Percentiles rank a stretch among this genome's conserved stretches.
phyloP scores from a whole-genome alignment of 306 rosid species.

The Dryas drummondii region DNA sequence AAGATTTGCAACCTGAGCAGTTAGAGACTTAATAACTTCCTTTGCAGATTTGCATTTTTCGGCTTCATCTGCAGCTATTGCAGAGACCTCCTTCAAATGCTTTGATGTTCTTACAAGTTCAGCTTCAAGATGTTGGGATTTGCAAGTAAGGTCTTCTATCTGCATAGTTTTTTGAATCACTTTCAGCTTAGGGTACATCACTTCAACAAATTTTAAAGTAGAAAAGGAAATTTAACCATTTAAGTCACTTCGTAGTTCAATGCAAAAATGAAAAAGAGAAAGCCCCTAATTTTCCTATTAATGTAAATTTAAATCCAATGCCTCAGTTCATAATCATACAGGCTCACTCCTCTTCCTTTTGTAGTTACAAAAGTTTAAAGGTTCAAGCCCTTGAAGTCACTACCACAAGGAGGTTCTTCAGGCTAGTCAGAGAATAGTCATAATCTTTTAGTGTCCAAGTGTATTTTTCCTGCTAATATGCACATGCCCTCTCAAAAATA shows the following conservation, averaged over 20 bases:
- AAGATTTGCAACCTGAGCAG: constrained; percentile 70
- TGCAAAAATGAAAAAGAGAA: background rate
- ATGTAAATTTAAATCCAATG: background rate
- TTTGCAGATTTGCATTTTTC: constrained; percentile 89
- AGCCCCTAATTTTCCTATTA: background rate
- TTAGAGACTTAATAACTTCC: constrained; percentile 82
- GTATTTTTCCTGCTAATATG: background rate
- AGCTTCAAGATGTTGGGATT: constrained; percentile 73
- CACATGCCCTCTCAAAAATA: too few relatives aligned
- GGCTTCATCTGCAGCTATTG: constrained; percentile 82
- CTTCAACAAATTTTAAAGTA: background rate
- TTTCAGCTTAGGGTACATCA: constrained; percentile 10
- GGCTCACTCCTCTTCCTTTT: background rate
- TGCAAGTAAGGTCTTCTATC: constrained; percentile 76
- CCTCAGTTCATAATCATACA: background rate
- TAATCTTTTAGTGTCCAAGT: background rate
- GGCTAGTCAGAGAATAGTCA: background rate
- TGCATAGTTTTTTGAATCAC: constrained; percentile 27
- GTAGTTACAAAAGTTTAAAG: background rate
- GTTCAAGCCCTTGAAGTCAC: background rate
- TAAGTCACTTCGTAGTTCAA: background rate
- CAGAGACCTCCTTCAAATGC: constrained; percentile 70
- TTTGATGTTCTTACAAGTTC: constrained; percentile 72
- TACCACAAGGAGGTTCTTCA: constrained; percentile 5
- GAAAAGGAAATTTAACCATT: background rate